Conservation (phyloP, 2,329 filamentous ascomycete genomes). For the Bisporella sp. region DNA sequence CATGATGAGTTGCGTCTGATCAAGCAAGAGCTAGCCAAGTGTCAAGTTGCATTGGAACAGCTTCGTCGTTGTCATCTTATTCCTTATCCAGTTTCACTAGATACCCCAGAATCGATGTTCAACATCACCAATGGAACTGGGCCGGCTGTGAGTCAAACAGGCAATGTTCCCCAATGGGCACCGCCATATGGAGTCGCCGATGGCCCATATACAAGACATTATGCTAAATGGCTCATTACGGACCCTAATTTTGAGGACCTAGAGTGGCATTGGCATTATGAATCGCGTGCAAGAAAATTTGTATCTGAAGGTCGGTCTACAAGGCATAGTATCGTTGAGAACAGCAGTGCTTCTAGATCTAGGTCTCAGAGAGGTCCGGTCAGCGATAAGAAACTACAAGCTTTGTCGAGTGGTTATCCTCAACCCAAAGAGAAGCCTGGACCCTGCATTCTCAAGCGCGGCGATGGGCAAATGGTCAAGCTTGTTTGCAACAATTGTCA, state of each 20-base stretch:
- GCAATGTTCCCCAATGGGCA: slow-evolving; percentile 66
- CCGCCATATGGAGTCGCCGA: slow-evolving; percentile 86
- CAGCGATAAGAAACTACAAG: slow-evolving; percentile 55
- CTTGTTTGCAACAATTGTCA: slow-evolving; percentile 85
- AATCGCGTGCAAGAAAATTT: slow-evolving; percentile 31
- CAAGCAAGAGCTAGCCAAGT: slow-evolving; percentile 94
- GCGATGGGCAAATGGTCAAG: slow-evolving; percentile 78
- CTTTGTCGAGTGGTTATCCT: slow-evolving; percentile 63
- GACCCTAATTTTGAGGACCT: slow-evolving; percentile 79
- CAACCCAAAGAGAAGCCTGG: slow-evolving; percentile 74
- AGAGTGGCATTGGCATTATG: slow-evolving; percentile 24
- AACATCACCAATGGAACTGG: slow-evolving; percentile 71
- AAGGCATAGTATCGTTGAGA: slow-evolving; percentile 64
- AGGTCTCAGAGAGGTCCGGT: slow-evolving; percentile 50
- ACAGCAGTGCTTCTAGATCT: slow-evolving; percentile 38
- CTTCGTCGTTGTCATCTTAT: slow-evolving; percentile 87
- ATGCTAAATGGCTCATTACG: slow-evolving; percentile 89
- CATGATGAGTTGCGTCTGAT: slow-evolving; percentile 91
- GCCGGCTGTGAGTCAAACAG: slow-evolving; percentile 57
- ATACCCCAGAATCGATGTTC: slow-evolving; percentile 59
- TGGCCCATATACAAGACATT: slow-evolving; percentile 90
- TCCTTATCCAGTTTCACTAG: slow-evolving; percentile 71
- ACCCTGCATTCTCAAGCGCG: slow-evolving; percentile 74
- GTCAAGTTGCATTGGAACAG: slow-evolving; percentile 88
- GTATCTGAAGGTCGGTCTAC: slow-evolving; percentile 68